Conservation (phyloP, 2,329 filamentous ascomycete species). For the Didymella pinodella region DNA sequence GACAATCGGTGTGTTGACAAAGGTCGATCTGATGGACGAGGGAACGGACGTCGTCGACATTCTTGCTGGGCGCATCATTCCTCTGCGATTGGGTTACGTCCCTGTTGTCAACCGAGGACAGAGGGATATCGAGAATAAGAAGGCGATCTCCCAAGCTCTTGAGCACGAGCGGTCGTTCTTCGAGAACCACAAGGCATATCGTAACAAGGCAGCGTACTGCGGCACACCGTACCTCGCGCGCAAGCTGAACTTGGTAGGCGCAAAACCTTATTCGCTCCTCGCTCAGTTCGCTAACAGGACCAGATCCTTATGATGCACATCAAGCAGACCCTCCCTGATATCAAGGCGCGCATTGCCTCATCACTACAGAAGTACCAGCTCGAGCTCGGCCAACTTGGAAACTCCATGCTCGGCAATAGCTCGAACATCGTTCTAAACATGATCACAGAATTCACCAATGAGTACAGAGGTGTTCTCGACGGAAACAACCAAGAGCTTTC, state of each 20-base stretch:
- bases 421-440: constrained; percentile 97
- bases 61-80: constrained; percentile 95
- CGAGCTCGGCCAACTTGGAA: constrained; percentile 84
- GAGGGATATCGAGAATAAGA: constrained; percentile 98
- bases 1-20: constrained; percentile 97
- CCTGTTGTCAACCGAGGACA: constrained; percentile 98
- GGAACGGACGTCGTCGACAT: constrained; percentile 99
- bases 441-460: constrained; percentile 98
- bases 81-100: constrained; percentile 91
- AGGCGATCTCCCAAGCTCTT: constrained; percentile 86
- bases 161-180: constrained; percentile 98
- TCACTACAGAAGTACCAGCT: constrained; percentile 89
- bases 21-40: constrained; percentile 99
- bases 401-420: constrained; percentile 94
- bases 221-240: constrained; percentile 95
- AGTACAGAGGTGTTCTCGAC: constrained; percentile 94
- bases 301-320: constrained; percentile 99
- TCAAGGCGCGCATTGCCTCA: constrained; percentile 94
- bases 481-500: constrained; percentile 97
- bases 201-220: constrained; percentile 98
- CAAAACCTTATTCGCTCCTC: background rate
- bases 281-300: constrained; percentile 33
- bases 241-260: constrained; percentile 83
- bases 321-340: constrained; percentile 98
- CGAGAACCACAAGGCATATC: constrained; percentile 97